Evolutionary conservation across 2,329 filamentous ascomycete species (phyloP).

Genomic region (Huntiella moniliformis): DNA sequence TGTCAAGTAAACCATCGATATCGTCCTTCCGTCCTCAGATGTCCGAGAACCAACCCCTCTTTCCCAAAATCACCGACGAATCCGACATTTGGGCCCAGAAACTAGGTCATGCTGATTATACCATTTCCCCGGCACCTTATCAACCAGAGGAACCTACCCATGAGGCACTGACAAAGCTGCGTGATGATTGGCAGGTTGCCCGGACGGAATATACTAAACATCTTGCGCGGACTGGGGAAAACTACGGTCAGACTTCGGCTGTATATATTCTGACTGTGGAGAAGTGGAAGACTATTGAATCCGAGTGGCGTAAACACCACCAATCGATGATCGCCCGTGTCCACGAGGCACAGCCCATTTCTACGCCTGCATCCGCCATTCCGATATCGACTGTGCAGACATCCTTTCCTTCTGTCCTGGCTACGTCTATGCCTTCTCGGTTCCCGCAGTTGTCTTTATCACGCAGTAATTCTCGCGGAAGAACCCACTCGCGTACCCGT

Average conservation of each 20-base stretch:
- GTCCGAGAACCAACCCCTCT: slow-evolving; percentile 32
- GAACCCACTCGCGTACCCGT: slow-evolving; percentile 21
- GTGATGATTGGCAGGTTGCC: slow-evolving; percentile 66
- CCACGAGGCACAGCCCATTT: slow-evolving; percentile 15
- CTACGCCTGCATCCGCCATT: slow-evolving; percentile 18
- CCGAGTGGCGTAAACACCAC: slow-evolving; percentile 52
- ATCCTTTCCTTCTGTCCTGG: slow-evolving; percentile 9
- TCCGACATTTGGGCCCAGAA: slow-evolving; percentile 63
- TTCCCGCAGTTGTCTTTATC: slow-evolving; percentile 13
- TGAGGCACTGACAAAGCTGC: slow-evolving; percentile 40
- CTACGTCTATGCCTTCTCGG: slow-evolving; percentile 1
- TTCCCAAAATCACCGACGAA: slow-evolving; percentile 42
- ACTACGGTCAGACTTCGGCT: slow-evolving; percentile 78
- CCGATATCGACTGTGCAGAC: slow-evolving; percentile 11
- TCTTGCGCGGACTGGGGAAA: slow-evolving; percentile 69
- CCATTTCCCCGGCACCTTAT: slow-evolving; percentile 68
- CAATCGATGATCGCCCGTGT: slow-evolving; percentile 41
- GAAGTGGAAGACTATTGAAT: slow-evolving; percentile 73
- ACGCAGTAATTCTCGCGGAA: slow-evolving; percentile 23
- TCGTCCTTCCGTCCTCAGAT: slow-evolving; percentile 51
- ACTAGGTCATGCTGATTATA: slow-evolving; percentile 87
- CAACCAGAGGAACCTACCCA: slow-evolving; percentile 42
- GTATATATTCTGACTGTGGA: slow-evolving; percentile 70
- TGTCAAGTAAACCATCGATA: slow-evolving; percentile 46
- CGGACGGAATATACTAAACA: slow-evolving; percentile 79